Evolutionary conservation across 805 yeast genomes (phyloP).

Genomic region (Lachancea sp.): DNA sequence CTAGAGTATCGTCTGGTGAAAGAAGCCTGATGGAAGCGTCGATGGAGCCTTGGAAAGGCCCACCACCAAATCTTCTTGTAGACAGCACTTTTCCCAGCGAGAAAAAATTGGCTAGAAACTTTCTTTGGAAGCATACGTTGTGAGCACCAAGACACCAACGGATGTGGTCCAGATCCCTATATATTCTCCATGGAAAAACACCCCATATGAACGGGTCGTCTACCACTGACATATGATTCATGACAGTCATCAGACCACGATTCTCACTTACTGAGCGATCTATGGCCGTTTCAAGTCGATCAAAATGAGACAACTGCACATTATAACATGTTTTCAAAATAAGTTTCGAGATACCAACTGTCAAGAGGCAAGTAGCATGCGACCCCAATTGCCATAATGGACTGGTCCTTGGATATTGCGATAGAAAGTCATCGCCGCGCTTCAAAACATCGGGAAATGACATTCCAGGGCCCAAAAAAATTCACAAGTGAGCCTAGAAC

Average conservation of each 20-base stretch:
- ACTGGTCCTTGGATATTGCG: conserved; percentile 53
- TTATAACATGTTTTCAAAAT: conserved; percentile 56
- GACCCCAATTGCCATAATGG: conserved; percentile 62
- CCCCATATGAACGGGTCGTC: conserved; percentile 95
- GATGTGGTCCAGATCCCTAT: conserved; percentile 53
- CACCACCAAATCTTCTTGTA: conserved; percentile 82
- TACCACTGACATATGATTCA: conserved; percentile 88
- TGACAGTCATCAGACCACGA: conserved; percentile 72
- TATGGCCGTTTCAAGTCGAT: conserved; percentile 58
- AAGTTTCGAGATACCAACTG: conserved; percentile 59
- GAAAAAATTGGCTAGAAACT: conserved; percentile 53
- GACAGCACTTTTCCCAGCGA: conserved; percentile 84
- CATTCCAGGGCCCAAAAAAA: conserved; percentile 36
- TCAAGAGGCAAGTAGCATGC: conserved; percentile 58
- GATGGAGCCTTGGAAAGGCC: conserved; percentile 85
- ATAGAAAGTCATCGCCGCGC: conserved; percentile 67
- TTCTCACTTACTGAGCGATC: conserved; percentile 58
- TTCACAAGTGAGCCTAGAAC: not conserved
- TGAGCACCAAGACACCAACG: conserved; percentile 96
- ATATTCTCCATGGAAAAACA: conserved; percentile 66
- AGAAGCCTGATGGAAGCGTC: conserved; percentile 80
- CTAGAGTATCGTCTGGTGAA: conserved; percentile 63
- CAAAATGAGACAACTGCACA: conserved; percentile 55
- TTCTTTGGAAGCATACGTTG: conserved; percentile 73
- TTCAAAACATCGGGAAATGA: conserved; percentile 61